A percentile compares a stretch with the other conserved stretches of the same genome.
These are phyloP conservation scores for Coniochaeta sp. DNA, from an alignment of 2,329 filamentous ascomycete species.

Conservation along the genomic window DNA sequence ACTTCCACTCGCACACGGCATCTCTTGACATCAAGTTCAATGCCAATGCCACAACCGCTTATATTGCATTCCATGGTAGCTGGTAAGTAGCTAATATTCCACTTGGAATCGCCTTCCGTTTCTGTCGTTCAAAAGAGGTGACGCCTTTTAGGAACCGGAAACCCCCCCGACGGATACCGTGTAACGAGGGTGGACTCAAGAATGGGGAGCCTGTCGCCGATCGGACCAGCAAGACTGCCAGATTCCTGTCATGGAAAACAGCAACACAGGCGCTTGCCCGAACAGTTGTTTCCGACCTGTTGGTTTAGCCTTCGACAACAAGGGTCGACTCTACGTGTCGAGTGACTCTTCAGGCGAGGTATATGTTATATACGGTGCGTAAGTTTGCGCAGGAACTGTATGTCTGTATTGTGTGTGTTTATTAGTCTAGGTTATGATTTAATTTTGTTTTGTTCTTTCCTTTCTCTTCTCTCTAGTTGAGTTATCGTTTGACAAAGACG, in stretches of 20 bases:
- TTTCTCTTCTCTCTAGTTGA: too few species aligned
- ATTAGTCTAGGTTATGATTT: too few species aligned
- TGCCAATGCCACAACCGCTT: conserved; percentile 45
- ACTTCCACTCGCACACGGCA: conserved; percentile 50
- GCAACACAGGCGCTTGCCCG: conserved; percentile 36
- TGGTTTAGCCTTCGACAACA: conserved; percentile 30
- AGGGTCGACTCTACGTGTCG: conserved; percentile 45
- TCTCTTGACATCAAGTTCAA: conserved; percentile 59
- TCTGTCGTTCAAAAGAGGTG: neutral
- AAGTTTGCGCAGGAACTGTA: too few species aligned
- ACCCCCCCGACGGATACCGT: conserved; percentile 27
- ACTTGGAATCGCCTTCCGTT: neutral
- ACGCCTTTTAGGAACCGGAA: conserved; percentile 20
- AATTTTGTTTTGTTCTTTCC: too few species aligned
- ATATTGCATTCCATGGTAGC: conserved; percentile 55
- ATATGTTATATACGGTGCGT: conserved; percentile 27
- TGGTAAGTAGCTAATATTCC: conserved; percentile 28
- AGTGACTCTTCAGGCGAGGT: conserved; percentile 49
- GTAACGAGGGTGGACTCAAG: conserved; percentile 24
- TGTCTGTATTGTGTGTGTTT: too few species aligned
- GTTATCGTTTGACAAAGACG: too few species aligned
- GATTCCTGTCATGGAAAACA: conserved; percentile 42
- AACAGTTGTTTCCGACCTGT: conserved; percentile 43
- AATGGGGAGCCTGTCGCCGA: conserved; percentile 22
- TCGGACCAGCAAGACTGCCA: conserved; percentile 30